A percentile compares a stretch with the other conserved stretches of the same genome.
phyloP scores from a whole-genome alignment of 2,329 filamentous ascomycete genomes.

The Colletotrichum graminicola region DNA sequence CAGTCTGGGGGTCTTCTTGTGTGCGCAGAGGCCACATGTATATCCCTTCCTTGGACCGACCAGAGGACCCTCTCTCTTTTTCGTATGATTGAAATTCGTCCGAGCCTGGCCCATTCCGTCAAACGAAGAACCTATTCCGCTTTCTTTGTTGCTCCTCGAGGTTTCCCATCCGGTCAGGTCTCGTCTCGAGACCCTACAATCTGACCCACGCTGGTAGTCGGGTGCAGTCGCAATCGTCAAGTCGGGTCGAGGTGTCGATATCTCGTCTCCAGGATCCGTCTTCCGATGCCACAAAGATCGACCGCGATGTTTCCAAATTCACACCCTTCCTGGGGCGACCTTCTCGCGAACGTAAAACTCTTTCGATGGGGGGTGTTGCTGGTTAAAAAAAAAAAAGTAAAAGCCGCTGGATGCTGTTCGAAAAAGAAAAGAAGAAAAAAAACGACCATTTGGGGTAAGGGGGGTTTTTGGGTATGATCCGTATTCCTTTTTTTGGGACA shows the following conservation, averaged over 20 bases:
- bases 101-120: conserved; percentile 12
- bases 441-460: conserved; percentile 41
- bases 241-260: conserved; percentile 35
- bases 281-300: conserved; percentile 15
- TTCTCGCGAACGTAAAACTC: conserved; percentile 40
- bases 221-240: conserved; percentile 6
- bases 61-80: neutral
- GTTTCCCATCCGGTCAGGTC: conserved; percentile 22
- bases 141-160: conserved; percentile 33
- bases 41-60: conserved; percentile 21
- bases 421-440: conserved; percentile 34
- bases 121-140: conserved; percentile 23
- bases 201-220: conserved; percentile 22
- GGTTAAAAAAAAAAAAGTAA: too few relatives aligned
- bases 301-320: conserved; percentile 19
- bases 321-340: conserved; percentile 37
- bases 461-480: conserved; percentile 53
- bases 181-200: conserved; percentile 35
- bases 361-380: conserved; percentile 41
- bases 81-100: neutral
- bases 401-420: conserved; percentile 45
- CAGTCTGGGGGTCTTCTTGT: conserved; percentile 19
- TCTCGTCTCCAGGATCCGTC: conserved; percentile 24
- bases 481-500: conserved; percentile 56
- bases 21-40: conserved; percentile 16